Conservation (phyloP, 352 stramenopile species). For the Pythium biforme region DNA sequence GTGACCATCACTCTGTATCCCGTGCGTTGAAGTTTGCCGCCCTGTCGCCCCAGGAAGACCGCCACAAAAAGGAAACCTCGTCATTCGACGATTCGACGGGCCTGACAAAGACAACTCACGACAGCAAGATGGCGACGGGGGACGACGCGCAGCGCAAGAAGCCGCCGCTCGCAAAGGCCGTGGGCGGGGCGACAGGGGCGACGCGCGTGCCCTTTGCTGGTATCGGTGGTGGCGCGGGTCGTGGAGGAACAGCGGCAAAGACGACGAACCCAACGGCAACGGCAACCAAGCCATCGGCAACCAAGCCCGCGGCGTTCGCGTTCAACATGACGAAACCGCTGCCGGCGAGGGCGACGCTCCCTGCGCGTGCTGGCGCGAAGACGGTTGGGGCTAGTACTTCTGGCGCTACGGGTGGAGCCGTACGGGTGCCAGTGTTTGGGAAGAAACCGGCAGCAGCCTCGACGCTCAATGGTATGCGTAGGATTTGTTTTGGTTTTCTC, state of each 20-base stretch:
- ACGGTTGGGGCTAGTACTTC: not conserved
- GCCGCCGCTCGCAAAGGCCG: slow-evolving; percentile 5
- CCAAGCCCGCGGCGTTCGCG: not conserved
- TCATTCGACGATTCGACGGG: slow-evolving; percentile 4
- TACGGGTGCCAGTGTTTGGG: slow-evolving; percentile 6
- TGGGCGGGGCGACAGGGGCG: not conserved
- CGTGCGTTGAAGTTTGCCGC: slow-evolving; percentile 17
- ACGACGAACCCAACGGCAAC: not conserved
- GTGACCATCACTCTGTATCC: slow-evolving; percentile 21
- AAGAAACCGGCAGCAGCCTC: not conserved
- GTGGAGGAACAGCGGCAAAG: not conserved
- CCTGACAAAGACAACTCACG: not conserved
- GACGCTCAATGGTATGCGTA: not conserved
- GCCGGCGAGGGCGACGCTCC: not conserved
- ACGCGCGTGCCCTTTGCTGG: not conserved
- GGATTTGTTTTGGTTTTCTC: no score
- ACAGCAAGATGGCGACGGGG: not conserved
- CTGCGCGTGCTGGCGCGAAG: not conserved
- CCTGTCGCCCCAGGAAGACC: slow-evolving; percentile 5
- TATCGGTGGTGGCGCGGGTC: not conserved
- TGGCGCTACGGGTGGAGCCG: not conserved
- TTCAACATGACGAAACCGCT: slow-evolving; percentile 16
- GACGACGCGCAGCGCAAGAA: slow-evolving; percentile 6
- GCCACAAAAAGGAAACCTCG: not conserved
- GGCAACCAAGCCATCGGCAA: not conserved